These are phyloP conservation scores for Plasmodium inui DNA, from an alignment of 169 alveolate species.

Conservation along the genomic window DNA sequence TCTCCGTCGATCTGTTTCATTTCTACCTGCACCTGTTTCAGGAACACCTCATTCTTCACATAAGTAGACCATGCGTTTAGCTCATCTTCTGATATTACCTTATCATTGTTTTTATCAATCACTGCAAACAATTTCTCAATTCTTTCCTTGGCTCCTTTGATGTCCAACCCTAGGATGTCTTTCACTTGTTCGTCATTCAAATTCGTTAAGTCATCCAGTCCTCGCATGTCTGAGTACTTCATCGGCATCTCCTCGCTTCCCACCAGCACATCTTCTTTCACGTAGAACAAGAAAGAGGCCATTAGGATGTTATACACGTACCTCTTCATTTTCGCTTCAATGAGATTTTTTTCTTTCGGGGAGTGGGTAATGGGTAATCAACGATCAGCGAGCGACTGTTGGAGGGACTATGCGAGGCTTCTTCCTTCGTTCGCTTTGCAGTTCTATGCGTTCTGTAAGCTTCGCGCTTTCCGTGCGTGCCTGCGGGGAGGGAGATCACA, in stretches of 20 bases:
- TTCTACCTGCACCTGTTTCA: slow-evolving; percentile 83
- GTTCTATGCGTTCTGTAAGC: too few relatives aligned
- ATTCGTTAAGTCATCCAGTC: slow-evolving; percentile 32
- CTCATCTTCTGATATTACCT: slow-evolving; percentile 69
- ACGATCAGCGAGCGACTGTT: not conserved
- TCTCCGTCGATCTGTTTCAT: slow-evolving; percentile 82
- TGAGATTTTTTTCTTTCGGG: not conserved
- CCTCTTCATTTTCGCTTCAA: slow-evolving; percentile 26
- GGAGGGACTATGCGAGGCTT: not conserved
- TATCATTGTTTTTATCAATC: slow-evolving; percentile 79
- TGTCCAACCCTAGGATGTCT: slow-evolving; percentile 48
- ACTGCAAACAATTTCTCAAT: slow-evolving; percentile 74
- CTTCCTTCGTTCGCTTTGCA: not conserved
- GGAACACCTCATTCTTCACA: slow-evolving; percentile 77
- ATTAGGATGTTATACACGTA: slow-evolving; percentile 7
- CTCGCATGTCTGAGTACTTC: slow-evolving; percentile 57
- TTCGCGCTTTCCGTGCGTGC: not conserved
- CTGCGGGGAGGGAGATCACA: not conserved
- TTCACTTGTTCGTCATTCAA: slow-evolving; percentile 42
- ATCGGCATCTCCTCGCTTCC: not conserved
- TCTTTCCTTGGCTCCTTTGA: slow-evolving; percentile 73
- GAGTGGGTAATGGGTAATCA: too few relatives aligned
- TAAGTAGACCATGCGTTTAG: slow-evolving; percentile 41
- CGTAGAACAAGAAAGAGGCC: not conserved
- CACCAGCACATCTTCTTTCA: slow-evolving; percentile 2